Evolutionary conservation across 2,329 filamentous ascomycete genomes (phyloP).

Genomic region (Arthrocladium fulminans): DNA sequence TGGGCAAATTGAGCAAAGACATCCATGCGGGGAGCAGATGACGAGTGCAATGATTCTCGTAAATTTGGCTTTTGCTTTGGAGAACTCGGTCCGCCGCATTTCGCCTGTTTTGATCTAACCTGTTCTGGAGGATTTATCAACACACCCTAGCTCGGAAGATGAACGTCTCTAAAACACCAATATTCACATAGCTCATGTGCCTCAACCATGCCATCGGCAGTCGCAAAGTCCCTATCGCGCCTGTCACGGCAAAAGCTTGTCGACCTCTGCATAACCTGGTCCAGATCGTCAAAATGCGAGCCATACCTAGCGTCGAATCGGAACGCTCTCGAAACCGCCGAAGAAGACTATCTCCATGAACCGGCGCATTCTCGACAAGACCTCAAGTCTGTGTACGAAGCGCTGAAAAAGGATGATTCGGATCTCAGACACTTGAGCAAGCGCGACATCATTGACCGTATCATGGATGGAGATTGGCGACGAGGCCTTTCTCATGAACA

Average conservation of each 20-base stretch:
- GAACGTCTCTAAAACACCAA: too few species aligned
- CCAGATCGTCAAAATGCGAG: constrained; percentile 50
- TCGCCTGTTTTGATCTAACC: too few species aligned
- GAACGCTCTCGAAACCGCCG: constrained; percentile 44
- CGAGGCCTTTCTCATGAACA: constrained; percentile 47
- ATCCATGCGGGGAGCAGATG: too few species aligned
- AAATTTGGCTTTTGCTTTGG: too few species aligned
- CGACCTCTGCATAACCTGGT: constrained; percentile 66
- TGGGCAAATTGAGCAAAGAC: too few species aligned
- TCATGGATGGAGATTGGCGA: constrained; percentile 50
- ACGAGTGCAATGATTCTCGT: too few species aligned
- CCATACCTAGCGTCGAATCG: constrained; percentile 51
- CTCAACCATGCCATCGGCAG: constrained; percentile 50
- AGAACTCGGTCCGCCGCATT: too few species aligned
- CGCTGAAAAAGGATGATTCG: constrained; percentile 46
- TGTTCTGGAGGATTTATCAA: too few species aligned
- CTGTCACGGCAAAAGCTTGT: constrained; percentile 65
- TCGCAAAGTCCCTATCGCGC: constrained; percentile 58
- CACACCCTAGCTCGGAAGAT: too few species aligned
- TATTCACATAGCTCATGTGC: not conserved
- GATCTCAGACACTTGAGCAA: constrained; percentile 25
- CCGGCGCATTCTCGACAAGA: constrained; percentile 56
- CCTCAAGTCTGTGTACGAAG: constrained; percentile 56
- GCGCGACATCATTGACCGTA: constrained; percentile 47
- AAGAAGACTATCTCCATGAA: constrained; percentile 59